Evolutionary conservation across 1,139 yeast genomes (phyloP).

Genomic region (Blastobotrys illinoisensis): DNA sequence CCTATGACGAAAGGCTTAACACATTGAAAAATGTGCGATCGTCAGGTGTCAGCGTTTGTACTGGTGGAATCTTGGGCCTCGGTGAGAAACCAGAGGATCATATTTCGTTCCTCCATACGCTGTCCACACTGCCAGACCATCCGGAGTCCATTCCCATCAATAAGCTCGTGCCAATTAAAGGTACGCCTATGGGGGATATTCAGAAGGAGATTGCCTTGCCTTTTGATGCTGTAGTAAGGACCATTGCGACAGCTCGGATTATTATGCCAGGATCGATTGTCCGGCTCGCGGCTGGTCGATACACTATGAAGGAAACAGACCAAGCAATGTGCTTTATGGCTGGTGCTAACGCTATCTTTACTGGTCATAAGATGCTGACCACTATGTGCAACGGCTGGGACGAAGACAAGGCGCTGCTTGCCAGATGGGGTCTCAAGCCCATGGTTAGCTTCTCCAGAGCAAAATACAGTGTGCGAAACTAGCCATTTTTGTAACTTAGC

Average conservation of each 20-base stretch:
- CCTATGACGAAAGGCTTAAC: conserved; percentile 62
- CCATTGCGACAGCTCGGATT: conserved; percentile 70
- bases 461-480: background rate
- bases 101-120: conserved; percentile 59
- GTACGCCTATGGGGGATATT: conserved; percentile 61
- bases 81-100: conserved; percentile 74
- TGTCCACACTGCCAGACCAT: conserved; percentile 60
- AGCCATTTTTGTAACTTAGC: too few species aligned
- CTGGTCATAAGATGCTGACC: conserved; percentile 77
- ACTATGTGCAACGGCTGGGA: conserved; percentile 86
- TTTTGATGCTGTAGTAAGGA: conserved; percentile 59
- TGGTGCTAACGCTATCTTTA: conserved; percentile 76
- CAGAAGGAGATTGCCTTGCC: conserved; percentile 40
- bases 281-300: conserved; percentile 75
- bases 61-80: conserved; percentile 75
- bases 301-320: conserved; percentile 73
- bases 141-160: conserved; percentile 84
- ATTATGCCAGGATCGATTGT: conserved; percentile 69
- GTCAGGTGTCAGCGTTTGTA: conserved; percentile 66
- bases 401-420: conserved; percentile 64
- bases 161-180: conserved; percentile 69
- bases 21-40: conserved; percentile 61
- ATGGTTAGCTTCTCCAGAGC: background rate
- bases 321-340: conserved; percentile 72
- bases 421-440: conserved; percentile 57